A percentile compares a stretch with the other conserved stretches of the same genome.
Conservation (phyloP, 768 basidiomycete genomes). For the Crepidotus variabilis region DNA sequence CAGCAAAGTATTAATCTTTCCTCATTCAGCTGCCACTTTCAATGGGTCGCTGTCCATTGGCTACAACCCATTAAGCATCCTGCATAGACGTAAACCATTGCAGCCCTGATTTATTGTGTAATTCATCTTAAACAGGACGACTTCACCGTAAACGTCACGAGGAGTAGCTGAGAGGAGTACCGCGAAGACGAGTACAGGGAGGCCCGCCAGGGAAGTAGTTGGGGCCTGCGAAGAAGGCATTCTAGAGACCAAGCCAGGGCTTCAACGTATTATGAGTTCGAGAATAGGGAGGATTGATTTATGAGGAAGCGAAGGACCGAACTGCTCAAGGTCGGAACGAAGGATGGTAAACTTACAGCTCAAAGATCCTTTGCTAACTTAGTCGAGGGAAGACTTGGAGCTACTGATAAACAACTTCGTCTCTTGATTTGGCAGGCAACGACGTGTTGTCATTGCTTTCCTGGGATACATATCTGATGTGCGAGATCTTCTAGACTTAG, state of each 20-base stretch:
- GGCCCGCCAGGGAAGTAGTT: conserved; percentile 30
- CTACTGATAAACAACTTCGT: conserved; percentile 35
- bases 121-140: conserved; percentile 41
- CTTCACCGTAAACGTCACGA: conserved; percentile 38
- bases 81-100: conserved; percentile 36
- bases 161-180: conserved; percentile 40
- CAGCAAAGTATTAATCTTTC: conserved; percentile 35
- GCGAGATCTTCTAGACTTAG: conserved; percentile 22
- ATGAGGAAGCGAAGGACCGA: conserved; percentile 37
- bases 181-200: conserved; percentile 31
- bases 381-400: conserved; percentile 36
- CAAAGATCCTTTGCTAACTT: conserved; percentile 26
- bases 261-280: conserved; percentile 34
- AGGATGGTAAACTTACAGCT: conserved; percentile 34
- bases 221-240: conserved; percentile 28
- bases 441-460: conserved; percentile 5
- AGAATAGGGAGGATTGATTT: conserved; percentile 34
- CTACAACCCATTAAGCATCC: conserved; percentile 45
- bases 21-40: conserved; percentile 34
- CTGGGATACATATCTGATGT: conserved; percentile 18
- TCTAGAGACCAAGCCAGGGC: conserved; percentile 31
- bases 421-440: conserved; percentile 29
- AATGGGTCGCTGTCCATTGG: conserved; percentile 31
- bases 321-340: conserved; percentile 41
- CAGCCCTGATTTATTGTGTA: conserved; percentile 42